Conservation (phyloP, 2,329 filamentous ascomycete species). For the Fonsecaea erecta region DNA sequence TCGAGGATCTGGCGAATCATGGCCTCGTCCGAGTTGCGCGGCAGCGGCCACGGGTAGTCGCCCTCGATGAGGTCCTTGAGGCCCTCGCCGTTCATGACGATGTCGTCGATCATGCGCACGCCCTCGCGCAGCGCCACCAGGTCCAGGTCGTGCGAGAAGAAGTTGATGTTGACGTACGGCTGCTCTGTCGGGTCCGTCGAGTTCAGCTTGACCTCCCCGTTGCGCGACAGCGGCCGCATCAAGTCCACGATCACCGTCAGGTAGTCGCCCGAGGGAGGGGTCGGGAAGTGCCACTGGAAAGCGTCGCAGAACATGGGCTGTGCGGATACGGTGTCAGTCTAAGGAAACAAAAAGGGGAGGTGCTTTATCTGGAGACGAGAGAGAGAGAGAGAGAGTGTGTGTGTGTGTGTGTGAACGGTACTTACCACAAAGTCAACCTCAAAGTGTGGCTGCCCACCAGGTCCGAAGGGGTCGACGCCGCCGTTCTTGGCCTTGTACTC, state of each 20-base stretch:
- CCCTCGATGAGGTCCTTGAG: slow-evolving; percentile 52
- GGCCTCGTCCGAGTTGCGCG: slow-evolving; percentile 58
- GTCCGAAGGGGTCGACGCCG: slow-evolving; percentile 59
- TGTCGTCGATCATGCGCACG: slow-evolving; percentile 59
- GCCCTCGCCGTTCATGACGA: slow-evolving; percentile 62
- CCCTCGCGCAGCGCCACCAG: slow-evolving; percentile 65
- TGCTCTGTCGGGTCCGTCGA: slow-evolving; percentile 46
- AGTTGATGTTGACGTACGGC: slow-evolving; percentile 52
- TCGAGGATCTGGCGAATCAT: slow-evolving; percentile 64
- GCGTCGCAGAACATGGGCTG: slow-evolving; percentile 58
- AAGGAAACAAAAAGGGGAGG: background rate
- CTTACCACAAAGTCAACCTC: slow-evolving; percentile 63
- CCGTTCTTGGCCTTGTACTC: slow-evolving; percentile 49
- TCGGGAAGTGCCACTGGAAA: slow-evolving; percentile 57
- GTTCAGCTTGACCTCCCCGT: slow-evolving; percentile 50
- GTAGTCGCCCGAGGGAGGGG: slow-evolving; percentile 53
- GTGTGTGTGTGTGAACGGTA: no score
- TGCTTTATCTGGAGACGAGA: background rate
- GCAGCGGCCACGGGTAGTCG: slow-evolving; percentile 66
- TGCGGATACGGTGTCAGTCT: background rate
- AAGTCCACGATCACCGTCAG: slow-evolving; percentile 63
- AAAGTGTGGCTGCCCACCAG: slow-evolving; percentile 63
- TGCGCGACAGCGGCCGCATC: slow-evolving; percentile 53
- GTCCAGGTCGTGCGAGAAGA: slow-evolving; percentile 55
- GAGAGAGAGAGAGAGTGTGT: no score